Evolutionary conservation across 2,329 filamentous ascomycete species (phyloP).

Genomic region (Colletotrichum sp.): DNA sequence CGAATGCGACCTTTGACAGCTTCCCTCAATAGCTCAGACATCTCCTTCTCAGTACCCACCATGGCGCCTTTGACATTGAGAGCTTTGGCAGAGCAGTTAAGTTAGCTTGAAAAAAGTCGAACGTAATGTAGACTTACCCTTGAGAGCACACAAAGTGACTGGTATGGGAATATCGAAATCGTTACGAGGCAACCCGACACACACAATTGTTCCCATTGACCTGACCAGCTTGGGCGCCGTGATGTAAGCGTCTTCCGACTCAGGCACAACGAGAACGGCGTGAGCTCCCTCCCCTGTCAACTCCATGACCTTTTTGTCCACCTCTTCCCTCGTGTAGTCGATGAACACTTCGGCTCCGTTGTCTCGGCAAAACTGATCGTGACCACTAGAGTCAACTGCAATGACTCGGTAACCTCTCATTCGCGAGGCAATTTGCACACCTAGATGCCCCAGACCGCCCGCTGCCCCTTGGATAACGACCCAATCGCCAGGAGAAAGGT

Average conservation of each 20-base stretch:
- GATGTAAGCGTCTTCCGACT: conserved; percentile 27
- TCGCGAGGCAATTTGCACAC: conserved; percentile 32
- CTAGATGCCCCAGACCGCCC: conserved; percentile 36
- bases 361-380: conserved; percentile 24
- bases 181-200: conserved; percentile 28
- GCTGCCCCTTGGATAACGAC: conserved; percentile 34
- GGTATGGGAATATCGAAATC: conserved; percentile 31
- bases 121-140: neutral
- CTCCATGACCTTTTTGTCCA: conserved; percentile 24
- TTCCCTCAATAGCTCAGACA: neutral
- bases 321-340: conserved; percentile 27
- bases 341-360: conserved; percentile 31
- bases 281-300: conserved; percentile 31
- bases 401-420: conserved; percentile 27
- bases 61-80: conserved; percentile 16
- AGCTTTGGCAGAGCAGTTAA: neutral
- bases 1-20: neutral
- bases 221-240: conserved; percentile 26
- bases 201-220: conserved; percentile 29
- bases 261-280: conserved; percentile 30
- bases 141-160: neutral
- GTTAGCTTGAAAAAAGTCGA: too few relatives aligned
- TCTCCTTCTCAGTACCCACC: neutral
- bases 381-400: conserved; percentile 30
- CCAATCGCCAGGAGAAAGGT: conserved; percentile 27